Conservation (phyloP, 306 rosid species). For the Cicer judaicum region DNA sequence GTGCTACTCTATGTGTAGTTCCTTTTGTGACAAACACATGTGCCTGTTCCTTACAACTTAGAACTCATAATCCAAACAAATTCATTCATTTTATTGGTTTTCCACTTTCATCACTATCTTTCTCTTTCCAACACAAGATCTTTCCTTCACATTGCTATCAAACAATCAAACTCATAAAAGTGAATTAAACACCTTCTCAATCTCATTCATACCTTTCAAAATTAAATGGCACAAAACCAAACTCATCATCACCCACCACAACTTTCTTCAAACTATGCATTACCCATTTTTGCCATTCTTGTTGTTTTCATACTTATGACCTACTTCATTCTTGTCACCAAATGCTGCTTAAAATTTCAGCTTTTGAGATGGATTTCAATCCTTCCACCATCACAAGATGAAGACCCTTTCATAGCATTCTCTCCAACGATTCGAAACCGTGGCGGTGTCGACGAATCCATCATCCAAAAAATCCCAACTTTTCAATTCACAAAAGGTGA, state of each 20-base stretch:
- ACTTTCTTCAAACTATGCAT: slow-evolving; percentile 53
- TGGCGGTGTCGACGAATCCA: slow-evolving; percentile 66
- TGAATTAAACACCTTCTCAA: neutral
- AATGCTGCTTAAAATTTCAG: slow-evolving; percentile 62
- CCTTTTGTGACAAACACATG: slow-evolving; percentile 24
- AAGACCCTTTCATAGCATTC: slow-evolving; percentile 66
- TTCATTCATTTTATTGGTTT: slow-evolving; percentile 11
- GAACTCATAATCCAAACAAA: slow-evolving; percentile 13
- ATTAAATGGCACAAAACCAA: neutral
- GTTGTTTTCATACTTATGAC: slow-evolving; percentile 56
- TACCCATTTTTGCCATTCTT: slow-evolving; percentile 60
- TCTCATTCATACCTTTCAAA: slow-evolving; percentile 1
- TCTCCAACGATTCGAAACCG: slow-evolving; percentile 60
- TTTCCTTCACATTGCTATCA: slow-evolving; percentile 18
- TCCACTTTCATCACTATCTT: neutral
- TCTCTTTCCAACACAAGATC: neutral
- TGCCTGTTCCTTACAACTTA: slow-evolving; percentile 22
- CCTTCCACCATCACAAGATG: slow-evolving; percentile 43
- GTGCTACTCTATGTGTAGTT: slow-evolving; percentile 5
- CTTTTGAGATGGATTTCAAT: slow-evolving; percentile 56
- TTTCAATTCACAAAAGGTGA: slow-evolving; percentile 54
- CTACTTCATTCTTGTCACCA: slow-evolving; percentile 60
- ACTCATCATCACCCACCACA: slow-evolving; percentile 19
- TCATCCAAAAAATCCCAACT: slow-evolving; percentile 62
- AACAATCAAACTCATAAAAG: neutral